A percentile compares a stretch with the other conserved stretches of the same genome.
Evolutionary conservation across 257 asterid genomes (phyloP).

Genomic region (Solanum arcanum): DNA sequence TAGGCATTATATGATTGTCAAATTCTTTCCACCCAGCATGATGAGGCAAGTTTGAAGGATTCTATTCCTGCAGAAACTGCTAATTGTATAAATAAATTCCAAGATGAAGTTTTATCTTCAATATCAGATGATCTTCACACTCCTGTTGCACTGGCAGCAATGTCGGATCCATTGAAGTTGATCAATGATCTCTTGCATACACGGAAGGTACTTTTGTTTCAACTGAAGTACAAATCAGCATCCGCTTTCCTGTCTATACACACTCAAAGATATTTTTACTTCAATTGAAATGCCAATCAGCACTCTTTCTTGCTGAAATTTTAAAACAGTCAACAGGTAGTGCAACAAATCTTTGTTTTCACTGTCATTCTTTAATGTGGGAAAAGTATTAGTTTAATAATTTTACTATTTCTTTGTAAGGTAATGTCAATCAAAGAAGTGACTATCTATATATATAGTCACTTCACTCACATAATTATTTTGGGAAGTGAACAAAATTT

Average conservation of each 20-base stretch:
- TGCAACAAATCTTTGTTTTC: neutral
- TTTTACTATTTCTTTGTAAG: neutral
- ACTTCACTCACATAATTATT: neutral
- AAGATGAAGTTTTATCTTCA: constrained; percentile 54
- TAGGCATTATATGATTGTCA: constrained; percentile 75
- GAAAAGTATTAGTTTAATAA: neutral
- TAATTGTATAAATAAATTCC: constrained; percentile 50
- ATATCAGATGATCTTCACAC: constrained; percentile 94
- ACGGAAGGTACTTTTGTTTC: constrained; percentile 50
- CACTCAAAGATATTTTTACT: neutral
- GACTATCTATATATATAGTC: neutral
- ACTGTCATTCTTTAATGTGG: neutral
- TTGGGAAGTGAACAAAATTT: neutral
- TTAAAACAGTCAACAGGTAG: neutral
- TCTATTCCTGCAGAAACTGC: constrained; percentile 47
- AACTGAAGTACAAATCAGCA: neutral
- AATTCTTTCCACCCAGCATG: constrained; percentile 28
- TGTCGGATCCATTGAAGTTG: constrained; percentile 78
- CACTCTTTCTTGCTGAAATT: neutral
- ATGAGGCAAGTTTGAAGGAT: constrained; percentile 31
- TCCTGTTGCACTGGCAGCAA: constrained; percentile 76
- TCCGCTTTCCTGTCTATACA: neutral
- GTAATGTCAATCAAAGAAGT: neutral
- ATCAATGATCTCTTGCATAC: constrained; percentile 90
- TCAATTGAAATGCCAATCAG: neutral